phyloP scores from a whole-genome alignment of 2,329 filamentous ascomycete species.

The Trichophyton mentagrophytes region DNA sequence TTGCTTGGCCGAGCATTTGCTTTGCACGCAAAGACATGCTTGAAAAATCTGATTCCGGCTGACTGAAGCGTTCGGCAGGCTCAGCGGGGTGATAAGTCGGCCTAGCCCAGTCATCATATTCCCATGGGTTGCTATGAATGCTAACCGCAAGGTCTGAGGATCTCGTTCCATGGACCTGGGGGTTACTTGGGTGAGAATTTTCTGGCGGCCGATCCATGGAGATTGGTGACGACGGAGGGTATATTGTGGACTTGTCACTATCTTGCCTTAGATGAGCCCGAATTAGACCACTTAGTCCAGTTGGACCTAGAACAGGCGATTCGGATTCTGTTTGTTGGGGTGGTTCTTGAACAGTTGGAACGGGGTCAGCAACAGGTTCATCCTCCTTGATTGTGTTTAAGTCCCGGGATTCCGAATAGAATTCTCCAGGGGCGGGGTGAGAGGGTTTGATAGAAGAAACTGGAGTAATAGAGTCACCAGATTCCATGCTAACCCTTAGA shows the following conservation, averaged over 20 bases:
- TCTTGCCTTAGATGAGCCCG: constrained; percentile 70
- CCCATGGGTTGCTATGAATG: constrained; percentile 43
- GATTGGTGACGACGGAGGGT: constrained; percentile 39
- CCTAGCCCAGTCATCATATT: constrained; percentile 39
- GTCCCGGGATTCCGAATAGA: constrained; percentile 28
- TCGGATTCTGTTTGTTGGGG: constrained; percentile 33
- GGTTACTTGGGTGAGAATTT: constrained; percentile 18
- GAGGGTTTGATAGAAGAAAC: constrained; percentile 19
- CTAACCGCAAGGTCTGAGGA: constrained; percentile 37
- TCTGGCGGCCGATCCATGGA: constrained; percentile 23
- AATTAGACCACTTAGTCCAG: constrained; percentile 69
- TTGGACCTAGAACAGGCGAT: constrained; percentile 63
- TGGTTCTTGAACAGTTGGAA: constrained; percentile 5
- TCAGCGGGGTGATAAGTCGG: constrained; percentile 8
- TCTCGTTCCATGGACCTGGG: constrained; percentile 17
- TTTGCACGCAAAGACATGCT: constrained; percentile 25
- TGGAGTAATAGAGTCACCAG: constrained; percentile 11
- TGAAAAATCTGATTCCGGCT: constrained; percentile 13
- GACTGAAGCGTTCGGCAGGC: background rate
- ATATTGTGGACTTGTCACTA: constrained; percentile 72
- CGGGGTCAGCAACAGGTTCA: constrained; percentile 12
- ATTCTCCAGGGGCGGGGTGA: constrained; percentile 20
- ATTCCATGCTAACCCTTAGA: constrained; percentile 24
- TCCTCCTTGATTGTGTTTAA: constrained; percentile 31
- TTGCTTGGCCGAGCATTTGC: constrained; percentile 28